phyloP scores from a whole-genome alignment of 1,139 yeast species.

The Zygotorulaspora mrakii region DNA sequence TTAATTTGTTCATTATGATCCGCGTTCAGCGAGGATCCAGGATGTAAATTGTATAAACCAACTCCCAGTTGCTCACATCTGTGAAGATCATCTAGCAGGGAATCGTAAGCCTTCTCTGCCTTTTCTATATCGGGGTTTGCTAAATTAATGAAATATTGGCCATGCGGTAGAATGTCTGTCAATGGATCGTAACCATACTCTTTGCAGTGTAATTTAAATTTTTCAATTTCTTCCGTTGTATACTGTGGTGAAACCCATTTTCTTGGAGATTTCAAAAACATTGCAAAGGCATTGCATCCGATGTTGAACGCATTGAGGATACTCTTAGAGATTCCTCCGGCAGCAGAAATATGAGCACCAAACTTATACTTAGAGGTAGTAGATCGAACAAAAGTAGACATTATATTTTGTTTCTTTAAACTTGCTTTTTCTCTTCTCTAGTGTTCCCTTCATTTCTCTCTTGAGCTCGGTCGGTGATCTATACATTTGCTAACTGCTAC shows the following conservation, averaged over 20 bases:
- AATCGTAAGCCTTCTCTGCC: slow-evolving; percentile 66
- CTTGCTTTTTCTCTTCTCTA: neutral
- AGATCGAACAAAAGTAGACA: slow-evolving; percentile 35
- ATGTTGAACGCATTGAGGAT: slow-evolving; percentile 69
- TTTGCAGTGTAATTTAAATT: slow-evolving; percentile 61
- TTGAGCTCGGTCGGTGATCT: no score
- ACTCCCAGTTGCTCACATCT: slow-evolving; percentile 83
- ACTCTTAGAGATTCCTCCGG: slow-evolving; percentile 73
- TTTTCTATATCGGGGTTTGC: slow-evolving; percentile 88
- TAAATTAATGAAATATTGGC: slow-evolving; percentile 85
- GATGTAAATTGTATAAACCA: slow-evolving; percentile 89
- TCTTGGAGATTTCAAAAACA: slow-evolving; percentile 85
- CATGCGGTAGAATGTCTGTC: slow-evolving; percentile 86
- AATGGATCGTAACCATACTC: slow-evolving; percentile 64
- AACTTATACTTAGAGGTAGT: slow-evolving; percentile 47
- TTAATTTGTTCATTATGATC: slow-evolving; percentile 62
- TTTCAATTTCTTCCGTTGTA: slow-evolving; percentile 58
- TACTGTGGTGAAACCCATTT: slow-evolving; percentile 85
- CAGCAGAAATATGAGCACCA: slow-evolving; percentile 77
- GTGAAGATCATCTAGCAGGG: slow-evolving; percentile 81
- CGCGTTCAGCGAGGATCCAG: slow-evolving; percentile 82
- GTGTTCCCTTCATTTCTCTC: neutral
- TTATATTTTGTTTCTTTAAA: slow-evolving; percentile 4
- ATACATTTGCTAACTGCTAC: no score
- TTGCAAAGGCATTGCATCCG: slow-evolving; percentile 84